These are phyloP conservation scores for Suillus subaureus DNA, from an alignment of 768 basidiomycete genomes.

Conservation along the genomic window DNA sequence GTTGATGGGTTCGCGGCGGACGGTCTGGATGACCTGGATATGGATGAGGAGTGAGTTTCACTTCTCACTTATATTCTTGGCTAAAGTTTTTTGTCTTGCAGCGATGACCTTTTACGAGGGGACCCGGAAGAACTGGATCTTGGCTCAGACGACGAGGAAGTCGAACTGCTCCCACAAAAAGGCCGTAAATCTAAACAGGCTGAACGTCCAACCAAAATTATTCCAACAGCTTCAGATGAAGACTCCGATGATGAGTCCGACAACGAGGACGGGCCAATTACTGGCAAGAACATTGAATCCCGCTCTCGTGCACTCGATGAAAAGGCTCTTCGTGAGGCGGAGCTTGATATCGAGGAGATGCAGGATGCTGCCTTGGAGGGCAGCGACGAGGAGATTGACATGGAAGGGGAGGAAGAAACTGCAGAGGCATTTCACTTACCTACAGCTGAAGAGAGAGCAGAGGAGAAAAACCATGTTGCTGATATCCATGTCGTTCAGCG, in stretches of 20 bases:
- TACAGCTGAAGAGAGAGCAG: conserved; percentile 69
- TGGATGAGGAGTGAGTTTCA: conserved; percentile 49
- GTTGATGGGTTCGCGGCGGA: conserved; percentile 37
- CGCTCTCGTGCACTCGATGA: conserved; percentile 79
- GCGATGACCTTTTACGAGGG: conserved; percentile 53
- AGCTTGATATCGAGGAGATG: conserved; percentile 67
- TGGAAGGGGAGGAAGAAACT: conserved; percentile 41
- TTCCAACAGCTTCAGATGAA: conserved; percentile 53
- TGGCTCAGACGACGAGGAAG: conserved; percentile 59
- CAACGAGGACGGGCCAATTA: conserved; percentile 59
- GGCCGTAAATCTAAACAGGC: conserved; percentile 56
- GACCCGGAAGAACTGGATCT: conserved; percentile 64
- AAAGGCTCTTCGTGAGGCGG: conserved; percentile 64
- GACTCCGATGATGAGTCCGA: conserved; percentile 41
- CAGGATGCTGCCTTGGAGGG: conserved; percentile 55
- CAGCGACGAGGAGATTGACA: conserved; percentile 47
- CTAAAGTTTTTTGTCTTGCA: conserved; percentile 27
- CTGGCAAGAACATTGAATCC: conserved; percentile 80
- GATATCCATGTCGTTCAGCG: conserved; percentile 77
- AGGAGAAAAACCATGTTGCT: conserved; percentile 68
- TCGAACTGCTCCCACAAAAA: conserved; percentile 37
- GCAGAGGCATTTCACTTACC: conserved; percentile 62
- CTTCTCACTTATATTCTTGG: conserved; percentile 5
- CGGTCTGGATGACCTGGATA: conserved; percentile 52
- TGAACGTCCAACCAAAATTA: conserved; percentile 49